phyloP scores from a whole-genome alignment of 1,284 basidiomycete species.

The Uromyces viciae-fabae region DNA sequence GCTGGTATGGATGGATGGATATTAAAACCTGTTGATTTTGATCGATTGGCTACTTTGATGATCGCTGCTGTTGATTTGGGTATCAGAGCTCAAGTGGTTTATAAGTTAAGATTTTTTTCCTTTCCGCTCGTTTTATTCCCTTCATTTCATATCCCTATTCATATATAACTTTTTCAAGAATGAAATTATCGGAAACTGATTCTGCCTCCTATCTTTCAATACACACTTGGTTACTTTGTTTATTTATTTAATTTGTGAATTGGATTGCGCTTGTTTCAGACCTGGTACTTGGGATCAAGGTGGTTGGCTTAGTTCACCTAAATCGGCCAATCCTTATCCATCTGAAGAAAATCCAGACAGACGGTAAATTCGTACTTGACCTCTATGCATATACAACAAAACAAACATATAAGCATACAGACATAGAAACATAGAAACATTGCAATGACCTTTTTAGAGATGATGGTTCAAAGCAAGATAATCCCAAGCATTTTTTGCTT shows the following conservation, averaged over 20 bases:
- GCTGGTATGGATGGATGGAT: conserved; percentile 78
- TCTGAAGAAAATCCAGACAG: not conserved
- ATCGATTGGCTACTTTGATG: conserved; percentile 49
- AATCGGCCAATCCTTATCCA: too few relatives aligned
- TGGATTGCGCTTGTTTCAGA: too few relatives aligned
- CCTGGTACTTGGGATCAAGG: conserved; percentile 53
- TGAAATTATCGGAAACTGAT: not conserved
- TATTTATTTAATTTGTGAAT: too few relatives aligned
- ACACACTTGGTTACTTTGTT: too few relatives aligned
- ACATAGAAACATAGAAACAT: too few relatives aligned
- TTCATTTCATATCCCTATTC: not conserved
- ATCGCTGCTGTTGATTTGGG: conserved; percentile 49
- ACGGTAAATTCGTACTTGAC: not conserved
- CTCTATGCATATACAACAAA: too few relatives aligned
- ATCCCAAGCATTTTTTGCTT: too few relatives aligned
- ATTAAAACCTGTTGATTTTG: conserved; percentile 79
- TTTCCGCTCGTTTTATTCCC: not conserved
- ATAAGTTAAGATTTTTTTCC: conserved; percentile 47
- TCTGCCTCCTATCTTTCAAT: not conserved
- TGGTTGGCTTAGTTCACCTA: conserved; percentile 51
- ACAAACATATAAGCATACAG: too few relatives aligned
- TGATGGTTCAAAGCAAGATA: too few relatives aligned
- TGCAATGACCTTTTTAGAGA: too few relatives aligned
- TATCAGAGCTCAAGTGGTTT: conserved; percentile 49
- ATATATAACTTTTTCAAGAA: not conserved